Conservation (phyloP, 2,329 filamentous ascomycete genomes). For the Pseudocercospora macadamiae region DNA sequence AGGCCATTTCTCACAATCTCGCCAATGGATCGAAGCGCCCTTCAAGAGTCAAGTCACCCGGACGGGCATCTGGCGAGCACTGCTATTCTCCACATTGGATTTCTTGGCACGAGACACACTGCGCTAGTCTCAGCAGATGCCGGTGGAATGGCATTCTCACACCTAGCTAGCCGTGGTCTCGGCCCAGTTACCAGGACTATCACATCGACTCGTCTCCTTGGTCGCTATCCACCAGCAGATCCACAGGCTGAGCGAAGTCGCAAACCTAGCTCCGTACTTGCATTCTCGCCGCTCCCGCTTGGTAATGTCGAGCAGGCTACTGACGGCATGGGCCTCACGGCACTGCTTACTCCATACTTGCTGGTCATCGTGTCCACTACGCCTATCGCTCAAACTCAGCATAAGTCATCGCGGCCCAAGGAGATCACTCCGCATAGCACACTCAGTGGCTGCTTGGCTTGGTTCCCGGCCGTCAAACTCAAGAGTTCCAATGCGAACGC, state of each 20-base stretch:
- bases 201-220: slow-evolving; percentile 86
- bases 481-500: slow-evolving; percentile 65
- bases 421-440: slow-evolving; percentile 87
- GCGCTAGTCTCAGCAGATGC: slow-evolving; percentile 95
- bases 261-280: slow-evolving; percentile 93
- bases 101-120: slow-evolving; percentile 89
- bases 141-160: slow-evolving; percentile 96
- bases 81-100: slow-evolving; percentile 87
- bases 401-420: slow-evolving; percentile 89
- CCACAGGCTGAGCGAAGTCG: slow-evolving; percentile 66
- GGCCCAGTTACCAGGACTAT: slow-evolving; percentile 83
- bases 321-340: slow-evolving; percentile 86
- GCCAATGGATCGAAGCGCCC: slow-evolving; percentile 65
- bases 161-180: slow-evolving; percentile 87
- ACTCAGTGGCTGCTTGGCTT: slow-evolving; percentile 90
- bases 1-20: slow-evolving; percentile 87
- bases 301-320: slow-evolving; percentile 92
- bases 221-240: slow-evolving; percentile 78
- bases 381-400: slow-evolving; percentile 91
- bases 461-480: slow-evolving; percentile 94
- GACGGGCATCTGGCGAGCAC: slow-evolving; percentile 83
- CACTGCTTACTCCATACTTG: slow-evolving; percentile 92
- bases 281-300: slow-evolving; percentile 84
- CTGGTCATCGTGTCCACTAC: slow-evolving; percentile 97
- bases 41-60: slow-evolving; percentile 65